Evolutionary conservation across 345 rosid species (phyloP).

Genomic region (Melaleuca alternifolia): DNA sequence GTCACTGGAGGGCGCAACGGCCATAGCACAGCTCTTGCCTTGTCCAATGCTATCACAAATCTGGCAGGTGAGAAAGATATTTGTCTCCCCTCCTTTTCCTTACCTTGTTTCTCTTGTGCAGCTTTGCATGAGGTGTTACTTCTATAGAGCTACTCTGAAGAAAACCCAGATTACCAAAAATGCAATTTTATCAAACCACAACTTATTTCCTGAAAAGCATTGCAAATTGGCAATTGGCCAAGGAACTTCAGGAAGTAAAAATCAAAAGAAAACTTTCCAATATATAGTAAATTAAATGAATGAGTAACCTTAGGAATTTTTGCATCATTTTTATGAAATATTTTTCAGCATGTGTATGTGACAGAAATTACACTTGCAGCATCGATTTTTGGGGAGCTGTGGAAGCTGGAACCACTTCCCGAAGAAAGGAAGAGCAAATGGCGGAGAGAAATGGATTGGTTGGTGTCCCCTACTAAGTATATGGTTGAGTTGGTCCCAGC

Average conservation of each 20-base stretch:
- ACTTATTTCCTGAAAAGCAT: not conserved
- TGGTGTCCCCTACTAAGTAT: constrained; percentile 84
- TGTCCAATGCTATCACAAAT: constrained; percentile 79
- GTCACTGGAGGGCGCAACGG: constrained; percentile 72
- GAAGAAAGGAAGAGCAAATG: constrained; percentile 75
- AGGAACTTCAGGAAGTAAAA: not conserved
- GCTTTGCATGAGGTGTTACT: not conserved
- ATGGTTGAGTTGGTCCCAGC: constrained; percentile 97
- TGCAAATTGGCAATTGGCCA: not conserved
- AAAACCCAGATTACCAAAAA: not conserved
- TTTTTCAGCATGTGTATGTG: not conserved
- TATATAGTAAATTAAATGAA: not conserved
- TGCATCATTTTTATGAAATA: not conserved
- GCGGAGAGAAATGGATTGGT: constrained; percentile 91
- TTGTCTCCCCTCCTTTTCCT: not conserved
- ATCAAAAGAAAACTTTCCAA: not conserved
- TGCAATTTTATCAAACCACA: not conserved
- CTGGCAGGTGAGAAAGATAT: constrained; percentile 53
- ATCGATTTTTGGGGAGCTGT: constrained; percentile 84
- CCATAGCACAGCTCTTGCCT: constrained; percentile 57
- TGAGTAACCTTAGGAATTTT: not conserved
- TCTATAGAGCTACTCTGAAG: not conserved
- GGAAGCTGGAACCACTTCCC: constrained; percentile 88
- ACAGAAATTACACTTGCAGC: constrained; percentile 26
- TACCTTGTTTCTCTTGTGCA: not conserved